Base-by-base conservation (phyloP, 208 protist species). In the Phytomonas francai region DNA sequence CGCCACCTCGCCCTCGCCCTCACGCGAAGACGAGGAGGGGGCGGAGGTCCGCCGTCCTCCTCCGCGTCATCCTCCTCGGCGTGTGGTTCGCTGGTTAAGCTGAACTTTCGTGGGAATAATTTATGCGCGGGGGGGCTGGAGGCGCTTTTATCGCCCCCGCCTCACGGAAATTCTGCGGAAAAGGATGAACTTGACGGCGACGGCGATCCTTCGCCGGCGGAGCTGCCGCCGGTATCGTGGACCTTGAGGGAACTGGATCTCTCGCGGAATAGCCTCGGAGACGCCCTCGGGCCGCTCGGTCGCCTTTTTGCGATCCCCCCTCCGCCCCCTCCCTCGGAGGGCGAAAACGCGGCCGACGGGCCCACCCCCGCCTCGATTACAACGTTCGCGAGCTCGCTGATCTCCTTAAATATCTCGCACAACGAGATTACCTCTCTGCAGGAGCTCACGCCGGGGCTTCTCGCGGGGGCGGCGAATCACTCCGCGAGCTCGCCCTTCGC, bases 71-170 rank as follows among this genome's bases (percentile, higher is more conserved):
- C n/a, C n/a, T n/a, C n/a, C n/a, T n/a, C n/a, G n/a, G n/a, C n/a
- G n/a, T n/a, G n/a, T n/a, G n/a, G n/a, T n/a, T n/a, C n/a, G n/a
- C n/a, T n/a, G n/a, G n/a, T 42, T 11, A 63, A 78, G 5, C 25
- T 95, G 45, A 76, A 74, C 25, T 71, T 95, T 5, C 68, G 78
- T 27, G 79, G 80, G 31, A 95, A 95, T 71, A 91, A 93, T 66
- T 61, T 95, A 19, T 76, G 79, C 3, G 27, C 73, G 2, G 61
- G 72, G 0, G 89, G 89, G 6, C 54, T 84, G 34, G 64, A 64
- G 14, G 73, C 84, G 25, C 67, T 92, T 63, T 81, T 88, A 39
- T 78, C 85, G 14, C 33, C 29, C 64, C 32, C 59, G 32, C 22
- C 16, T 22, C 30, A 49, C 59, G 32, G n/a, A n/a, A n/a, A n/a